These are phyloP conservation scores for Paramecium bursaria DNA, from an alignment of 73 alveolate species.

Conservation along the genomic window DNA sequence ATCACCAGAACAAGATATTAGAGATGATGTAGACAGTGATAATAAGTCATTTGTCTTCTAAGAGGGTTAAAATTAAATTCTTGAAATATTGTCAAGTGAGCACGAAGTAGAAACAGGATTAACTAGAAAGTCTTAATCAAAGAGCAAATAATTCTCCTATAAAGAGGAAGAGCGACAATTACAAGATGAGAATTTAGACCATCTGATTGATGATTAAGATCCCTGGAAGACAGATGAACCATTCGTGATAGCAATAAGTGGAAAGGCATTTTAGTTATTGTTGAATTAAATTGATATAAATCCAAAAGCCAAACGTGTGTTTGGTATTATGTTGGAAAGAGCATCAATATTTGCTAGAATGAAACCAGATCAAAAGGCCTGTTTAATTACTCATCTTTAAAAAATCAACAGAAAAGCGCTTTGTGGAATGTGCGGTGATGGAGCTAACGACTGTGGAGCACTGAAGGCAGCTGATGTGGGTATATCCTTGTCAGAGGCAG, in stretches of 20 bases:
- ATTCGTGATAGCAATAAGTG: constrained; percentile 79
- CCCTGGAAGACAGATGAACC: constrained; percentile 68
- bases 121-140: constrained; percentile 28
- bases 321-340: constrained; percentile 76
- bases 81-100: neutral
- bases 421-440: constrained; percentile 99
- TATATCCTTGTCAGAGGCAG: constrained; percentile 93
- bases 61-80: constrained; percentile 27
- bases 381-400: constrained; percentile 87
- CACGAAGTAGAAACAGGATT: constrained; percentile 1
- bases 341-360: constrained; percentile 98
- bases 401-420: constrained; percentile 71
- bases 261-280: constrained; percentile 80
- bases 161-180: constrained; percentile 26
- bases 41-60: neutral
- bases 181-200: constrained; percentile 33
- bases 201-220: constrained; percentile 50
- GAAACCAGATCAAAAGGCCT: constrained; percentile 98
- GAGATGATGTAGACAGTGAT: constrained; percentile 44
- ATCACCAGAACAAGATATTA: constrained; percentile 58
- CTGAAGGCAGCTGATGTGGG: constrained; percentile 98
- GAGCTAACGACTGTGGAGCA: constrained; percentile 99
- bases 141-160: constrained; percentile 9
- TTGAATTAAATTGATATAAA: constrained; percentile 57
- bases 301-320: constrained; percentile 73